Evolutionary conservation across 495 filamentous ascomycete genomes (phyloP), one percentile per base, ranked within the genome.

Genomic region (Halenospora varia): DNA sequence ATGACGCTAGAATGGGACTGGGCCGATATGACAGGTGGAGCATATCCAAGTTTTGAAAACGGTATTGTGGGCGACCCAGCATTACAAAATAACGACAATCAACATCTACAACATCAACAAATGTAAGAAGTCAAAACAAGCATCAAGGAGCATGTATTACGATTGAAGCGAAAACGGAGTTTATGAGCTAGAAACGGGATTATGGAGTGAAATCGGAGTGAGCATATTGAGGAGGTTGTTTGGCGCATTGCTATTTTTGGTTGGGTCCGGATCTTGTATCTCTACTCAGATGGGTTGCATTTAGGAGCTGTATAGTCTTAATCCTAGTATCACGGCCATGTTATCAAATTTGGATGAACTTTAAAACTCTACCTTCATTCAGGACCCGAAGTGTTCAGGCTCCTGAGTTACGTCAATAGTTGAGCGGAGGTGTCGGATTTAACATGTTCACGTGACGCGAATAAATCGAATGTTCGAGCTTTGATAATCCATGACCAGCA

Each of bases 1-100:
- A 95, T 96, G 86, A 94, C 89, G 13, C 81, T 97, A 19, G 95
- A 97, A 67, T 98, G 95, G 95, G 90, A 97, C 66, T 97, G 95
- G 94, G 91, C 90, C 0, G 91, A 96, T 67, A 87, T 94, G 81
- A 88, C 84, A 46, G 76, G 76, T 8, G 76, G 75, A 2, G 68
- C 71, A 3, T 80, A 80, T 63, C 75, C 77, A 2, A 75, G 73
- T 48, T 76, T 81, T 22, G 81, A 79, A 60, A 81, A 81, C 61
- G 78, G 79, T 9, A 47, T 63, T 35, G 48, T 67, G 45, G 61
- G 56, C 3, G 61, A 64, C 56, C 49, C 58, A 13, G 22, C 40
- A 0, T 42, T 66, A 17, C 56, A 63, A 3, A 44, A 66, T 29
- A 52, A 19, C 19, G 55, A 66, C 42, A 62, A 62, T 41, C 55